Evolutionary conservation across 2,329 filamentous ascomycete species (phyloP).

Genomic region (Dothiorella sarmentorum): DNA sequence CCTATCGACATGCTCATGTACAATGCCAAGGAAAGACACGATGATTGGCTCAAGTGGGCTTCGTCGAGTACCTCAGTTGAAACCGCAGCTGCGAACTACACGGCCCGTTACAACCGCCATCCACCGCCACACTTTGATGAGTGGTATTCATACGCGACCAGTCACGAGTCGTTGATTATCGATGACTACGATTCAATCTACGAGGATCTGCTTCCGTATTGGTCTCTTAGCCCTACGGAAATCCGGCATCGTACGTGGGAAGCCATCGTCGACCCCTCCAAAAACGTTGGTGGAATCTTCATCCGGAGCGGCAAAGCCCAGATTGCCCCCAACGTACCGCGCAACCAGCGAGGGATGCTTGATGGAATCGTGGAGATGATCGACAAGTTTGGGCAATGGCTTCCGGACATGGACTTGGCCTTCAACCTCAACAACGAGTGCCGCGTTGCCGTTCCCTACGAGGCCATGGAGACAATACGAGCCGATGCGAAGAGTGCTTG

Average conservation of each 20-base stretch:
- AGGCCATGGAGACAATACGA: constrained; percentile 20
- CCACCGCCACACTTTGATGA: constrained; percentile 59
- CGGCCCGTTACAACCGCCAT: constrained; percentile 49
- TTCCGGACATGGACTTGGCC: constrained; percentile 62
- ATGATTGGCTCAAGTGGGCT: constrained; percentile 49
- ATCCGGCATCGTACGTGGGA: constrained; percentile 53
- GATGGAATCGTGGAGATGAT: constrained; percentile 54
- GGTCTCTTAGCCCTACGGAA: constrained; percentile 48
- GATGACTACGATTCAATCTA: constrained; percentile 61
- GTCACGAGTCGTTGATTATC: constrained; percentile 51
- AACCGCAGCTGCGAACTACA: constrained; percentile 52
- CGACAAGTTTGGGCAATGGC: constrained; percentile 49
- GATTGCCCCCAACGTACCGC: constrained; percentile 50
- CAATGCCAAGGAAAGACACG: constrained; percentile 46
- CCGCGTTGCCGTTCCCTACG: constrained; percentile 53
- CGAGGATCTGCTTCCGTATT: constrained; percentile 55
- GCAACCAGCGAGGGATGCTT: constrained; percentile 58
- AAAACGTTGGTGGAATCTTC: constrained; percentile 54
- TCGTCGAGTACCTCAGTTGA: constrained; percentile 46
- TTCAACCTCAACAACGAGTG: constrained; percentile 62
- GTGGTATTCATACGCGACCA: constrained; percentile 57
- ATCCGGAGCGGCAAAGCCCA: constrained; percentile 53
- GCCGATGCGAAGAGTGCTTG: not conserved
- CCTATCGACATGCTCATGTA: constrained; percentile 56
- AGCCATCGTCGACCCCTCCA: constrained; percentile 52